A percentile compares a stretch with the other conserved stretches of the same genome.
Evolutionary conservation across 1,139 yeast genomes (phyloP).

Genomic region (Pneumocystis murina): DNA sequence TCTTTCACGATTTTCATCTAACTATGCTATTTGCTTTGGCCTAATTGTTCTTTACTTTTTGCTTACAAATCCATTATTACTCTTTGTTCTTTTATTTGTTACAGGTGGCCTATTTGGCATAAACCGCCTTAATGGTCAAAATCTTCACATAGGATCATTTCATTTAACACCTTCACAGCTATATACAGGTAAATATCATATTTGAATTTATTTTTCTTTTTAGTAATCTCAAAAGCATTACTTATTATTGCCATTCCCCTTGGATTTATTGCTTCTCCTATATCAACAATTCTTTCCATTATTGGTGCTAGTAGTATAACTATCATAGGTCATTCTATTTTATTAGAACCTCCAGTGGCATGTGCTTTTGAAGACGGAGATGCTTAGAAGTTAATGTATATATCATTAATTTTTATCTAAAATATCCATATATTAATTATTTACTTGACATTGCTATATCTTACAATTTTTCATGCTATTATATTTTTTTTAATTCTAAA

Average conservation of each 20-base stretch:
- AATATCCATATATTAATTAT: background rate
- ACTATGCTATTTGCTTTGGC: conserved; percentile 65
- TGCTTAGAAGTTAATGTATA: background rate
- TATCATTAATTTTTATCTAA: background rate
- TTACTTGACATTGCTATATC: background rate
- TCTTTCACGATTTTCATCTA: conserved; percentile 73
- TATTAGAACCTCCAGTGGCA: conserved; percentile 91
- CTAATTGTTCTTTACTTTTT: conserved; percentile 55
- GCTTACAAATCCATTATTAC: conserved; percentile 65
- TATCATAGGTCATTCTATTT: conserved; percentile 79
- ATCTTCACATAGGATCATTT: conserved; percentile 34
- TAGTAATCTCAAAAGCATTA: background rate
- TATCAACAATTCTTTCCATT: conserved; percentile 88
- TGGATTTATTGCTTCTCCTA: conserved; percentile 85
- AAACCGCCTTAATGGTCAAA: conserved; percentile 63
- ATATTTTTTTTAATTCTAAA: background rate
- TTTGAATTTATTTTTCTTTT: conserved; percentile 18
- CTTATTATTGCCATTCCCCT: conserved; percentile 42
- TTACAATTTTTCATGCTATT: background rate
- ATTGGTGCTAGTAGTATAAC: conserved; percentile 85
- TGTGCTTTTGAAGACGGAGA: background rate
- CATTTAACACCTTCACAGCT: conserved; percentile 66
- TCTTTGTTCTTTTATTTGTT: conserved; percentile 50
- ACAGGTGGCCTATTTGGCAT: conserved; percentile 63
- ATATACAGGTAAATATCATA: conserved; percentile 67